Conservation (phyloP, 78 protist species). For the Acrasis kona region DNA sequence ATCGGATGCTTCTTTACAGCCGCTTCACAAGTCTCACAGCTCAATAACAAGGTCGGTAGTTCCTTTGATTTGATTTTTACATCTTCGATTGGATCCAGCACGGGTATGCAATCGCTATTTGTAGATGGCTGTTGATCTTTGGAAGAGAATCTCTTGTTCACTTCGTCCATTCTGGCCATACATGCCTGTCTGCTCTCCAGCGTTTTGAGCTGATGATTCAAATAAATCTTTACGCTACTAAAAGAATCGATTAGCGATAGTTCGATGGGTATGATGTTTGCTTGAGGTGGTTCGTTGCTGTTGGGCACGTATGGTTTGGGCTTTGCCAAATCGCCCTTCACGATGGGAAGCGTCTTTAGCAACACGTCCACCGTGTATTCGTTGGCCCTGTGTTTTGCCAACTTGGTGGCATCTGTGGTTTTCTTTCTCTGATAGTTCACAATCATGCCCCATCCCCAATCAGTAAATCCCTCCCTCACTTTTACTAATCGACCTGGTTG, state of each 20-base stretch:
- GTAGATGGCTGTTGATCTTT: too few relatives aligned
- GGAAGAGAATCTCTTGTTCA: conserved; percentile 30
- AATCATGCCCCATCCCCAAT: conserved; percentile 80
- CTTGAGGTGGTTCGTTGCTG: background rate
- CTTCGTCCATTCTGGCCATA: background rate
- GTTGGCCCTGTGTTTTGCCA: background rate
- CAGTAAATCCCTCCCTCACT: conserved; percentile 1
- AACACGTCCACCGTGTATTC: conserved; percentile 25
- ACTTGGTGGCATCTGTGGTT: background rate
- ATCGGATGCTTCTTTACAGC: background rate
- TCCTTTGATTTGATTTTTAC: conserved; percentile 46
- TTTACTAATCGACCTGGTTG: conserved; percentile 72
- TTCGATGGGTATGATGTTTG: conserved; percentile 5
- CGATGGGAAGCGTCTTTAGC: conserved; percentile 16
- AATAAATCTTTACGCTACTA: background rate
- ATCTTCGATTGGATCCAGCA: conserved; percentile 82
- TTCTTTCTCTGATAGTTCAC: conserved; percentile 46
- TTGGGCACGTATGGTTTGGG: too few relatives aligned
- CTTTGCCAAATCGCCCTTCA: background rate
- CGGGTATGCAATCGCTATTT: conserved; percentile 60
- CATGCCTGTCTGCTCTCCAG: background rate
- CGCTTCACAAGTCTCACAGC: background rate
- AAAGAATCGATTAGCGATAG: background rate
- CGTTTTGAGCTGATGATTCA: conserved; percentile 6
- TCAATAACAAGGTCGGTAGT: background rate